A percentile compares a stretch with the other conserved stretches of the same genome.
These are phyloP conservation scores for Diaporthe ampelina DNA, from an alignment of 2,329 filamentous ascomycete genomes.

Conservation along the genomic window DNA sequence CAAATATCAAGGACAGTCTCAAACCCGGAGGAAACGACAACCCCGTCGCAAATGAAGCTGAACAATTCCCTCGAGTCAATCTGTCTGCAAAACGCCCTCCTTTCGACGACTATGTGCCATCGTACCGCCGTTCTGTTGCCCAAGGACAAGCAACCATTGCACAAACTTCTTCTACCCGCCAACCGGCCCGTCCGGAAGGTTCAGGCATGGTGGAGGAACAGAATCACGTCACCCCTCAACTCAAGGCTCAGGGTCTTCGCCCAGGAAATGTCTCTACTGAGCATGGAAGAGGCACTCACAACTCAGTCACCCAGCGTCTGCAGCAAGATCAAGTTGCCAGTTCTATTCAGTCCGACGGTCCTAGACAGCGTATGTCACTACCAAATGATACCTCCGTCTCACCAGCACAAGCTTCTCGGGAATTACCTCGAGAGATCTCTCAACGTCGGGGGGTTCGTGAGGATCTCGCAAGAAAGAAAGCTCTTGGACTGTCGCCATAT, in stretches of 20 bases:
- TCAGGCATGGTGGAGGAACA: too few species aligned
- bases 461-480: neutral
- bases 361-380: slow-evolving; percentile 31
- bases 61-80: neutral
- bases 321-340: neutral
- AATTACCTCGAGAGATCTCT: neutral
- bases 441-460: slow-evolving; percentile 3
- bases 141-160: neutral
- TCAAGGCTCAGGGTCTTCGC: neutral
- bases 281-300: neutral
- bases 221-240: too few species aligned
- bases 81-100: neutral
- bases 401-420: slow-evolving; percentile 1
- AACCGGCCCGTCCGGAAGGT: neutral
- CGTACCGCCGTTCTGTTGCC: neutral
- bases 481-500: neutral
- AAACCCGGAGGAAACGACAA: neutral
- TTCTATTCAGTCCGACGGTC: neutral
- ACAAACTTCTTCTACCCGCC: neutral
- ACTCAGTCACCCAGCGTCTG: neutral
- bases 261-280: neutral
- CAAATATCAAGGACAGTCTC: neutral
- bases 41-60: neutral
- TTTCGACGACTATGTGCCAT: slow-evolving; percentile 17
- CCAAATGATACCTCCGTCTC: slow-evolving; percentile 40